Percentiles rank a stretch among this genome's conserved stretches.
phyloP scores from a whole-genome alignment of 2,329 filamentous ascomycete species.

The Phoma sp. region DNA sequence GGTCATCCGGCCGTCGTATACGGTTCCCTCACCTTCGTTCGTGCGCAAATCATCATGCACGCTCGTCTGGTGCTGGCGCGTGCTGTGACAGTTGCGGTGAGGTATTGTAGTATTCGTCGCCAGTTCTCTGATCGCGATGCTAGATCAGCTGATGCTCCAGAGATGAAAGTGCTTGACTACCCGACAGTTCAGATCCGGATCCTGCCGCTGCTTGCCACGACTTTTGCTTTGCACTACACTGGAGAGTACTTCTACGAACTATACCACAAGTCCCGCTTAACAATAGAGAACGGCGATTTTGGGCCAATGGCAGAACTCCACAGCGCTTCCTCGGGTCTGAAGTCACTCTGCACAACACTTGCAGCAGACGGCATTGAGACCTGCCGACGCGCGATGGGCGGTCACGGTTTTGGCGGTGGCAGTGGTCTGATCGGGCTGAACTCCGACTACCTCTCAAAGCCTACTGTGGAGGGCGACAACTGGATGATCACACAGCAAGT shows the following conservation, averaged over 20 bases:
- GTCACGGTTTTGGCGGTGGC: slow-evolving; percentile 62
- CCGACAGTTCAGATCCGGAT: slow-evolving; percentile 63
- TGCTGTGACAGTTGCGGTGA: slow-evolving; percentile 61
- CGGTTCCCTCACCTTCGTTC: slow-evolving; percentile 59
- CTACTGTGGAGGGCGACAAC: slow-evolving; percentile 64
- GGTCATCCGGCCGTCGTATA: slow-evolving; percentile 60
- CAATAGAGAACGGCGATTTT: slow-evolving; percentile 61
- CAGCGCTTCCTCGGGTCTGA: slow-evolving; percentile 62
- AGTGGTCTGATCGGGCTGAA: slow-evolving; percentile 62
- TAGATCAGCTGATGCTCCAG: slow-evolving; percentile 46
- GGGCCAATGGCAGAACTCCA: slow-evolving; percentile 60
- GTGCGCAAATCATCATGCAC: slow-evolving; percentile 58
- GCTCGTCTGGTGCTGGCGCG: slow-evolving; percentile 61
- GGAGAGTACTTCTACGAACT: slow-evolving; percentile 60
- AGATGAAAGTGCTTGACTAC: slow-evolving; percentile 59
- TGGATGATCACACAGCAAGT: slow-evolving; percentile 66
- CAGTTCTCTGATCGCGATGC: slow-evolving; percentile 61
- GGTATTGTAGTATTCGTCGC: slow-evolving; percentile 58
- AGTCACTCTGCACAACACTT: slow-evolving; percentile 61
- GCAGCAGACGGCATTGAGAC: slow-evolving; percentile 63
- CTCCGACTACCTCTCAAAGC: slow-evolving; percentile 60
- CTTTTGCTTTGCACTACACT: slow-evolving; percentile 59
- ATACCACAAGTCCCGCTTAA: slow-evolving; percentile 55
- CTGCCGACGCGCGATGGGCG: slow-evolving; percentile 61
- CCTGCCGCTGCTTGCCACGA: slow-evolving; percentile 60